Conservation (phyloP, 2,329 filamentous ascomycete species). For the Paracorniculantispora psalliotae region DNA sequence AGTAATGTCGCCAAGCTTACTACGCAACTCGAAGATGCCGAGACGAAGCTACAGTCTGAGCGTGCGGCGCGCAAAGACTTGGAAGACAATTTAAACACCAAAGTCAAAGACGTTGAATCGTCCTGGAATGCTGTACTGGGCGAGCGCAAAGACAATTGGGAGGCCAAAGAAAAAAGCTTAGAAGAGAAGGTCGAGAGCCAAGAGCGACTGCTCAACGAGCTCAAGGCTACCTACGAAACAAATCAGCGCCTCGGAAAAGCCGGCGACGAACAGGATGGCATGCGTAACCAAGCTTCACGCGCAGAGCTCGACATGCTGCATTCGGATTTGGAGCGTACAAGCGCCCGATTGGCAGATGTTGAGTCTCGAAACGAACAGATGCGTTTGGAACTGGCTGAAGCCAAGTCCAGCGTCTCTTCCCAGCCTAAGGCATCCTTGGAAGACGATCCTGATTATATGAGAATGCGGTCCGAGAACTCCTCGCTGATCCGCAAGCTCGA, state of each 20-base stretch:
- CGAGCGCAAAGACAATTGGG: slow-evolving; percentile 96
- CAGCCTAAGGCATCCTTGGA: slow-evolving; percentile 63
- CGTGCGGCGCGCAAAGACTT: slow-evolving; percentile 65
- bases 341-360: slow-evolving; percentile 78
- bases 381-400: slow-evolving; percentile 82
- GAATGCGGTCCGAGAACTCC: slow-evolving; percentile 88
- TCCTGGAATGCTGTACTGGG: slow-evolving; percentile 87
- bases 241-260: slow-evolving; percentile 79
- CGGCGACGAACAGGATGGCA: slow-evolving; percentile 55
- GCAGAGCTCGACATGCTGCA: slow-evolving; percentile 93
- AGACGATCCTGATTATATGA: slow-evolving; percentile 84
- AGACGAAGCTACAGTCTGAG: slow-evolving; percentile 75
- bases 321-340: slow-evolving; percentile 86
- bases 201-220: slow-evolving; percentile 83
- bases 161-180: slow-evolving; percentile 81
- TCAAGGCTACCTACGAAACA: slow-evolving; percentile 96
- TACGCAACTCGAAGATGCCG: slow-evolving; percentile 75
- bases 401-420: slow-evolving; percentile 62
- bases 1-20: slow-evolving; percentile 70
- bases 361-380: slow-evolving; percentile 93
- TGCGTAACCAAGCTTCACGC: slow-evolving; percentile 64
- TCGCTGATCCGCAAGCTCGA: slow-evolving; percentile 87
- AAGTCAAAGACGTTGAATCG: slow-evolving; percentile 82
- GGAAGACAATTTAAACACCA: slow-evolving; percentile 70
- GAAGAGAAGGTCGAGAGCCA: slow-evolving; percentile 95